Base-by-base conservation (phyloP, 2,329 filamentous ascomycete species). In the Ophiocordyceps sinensis region DNA sequence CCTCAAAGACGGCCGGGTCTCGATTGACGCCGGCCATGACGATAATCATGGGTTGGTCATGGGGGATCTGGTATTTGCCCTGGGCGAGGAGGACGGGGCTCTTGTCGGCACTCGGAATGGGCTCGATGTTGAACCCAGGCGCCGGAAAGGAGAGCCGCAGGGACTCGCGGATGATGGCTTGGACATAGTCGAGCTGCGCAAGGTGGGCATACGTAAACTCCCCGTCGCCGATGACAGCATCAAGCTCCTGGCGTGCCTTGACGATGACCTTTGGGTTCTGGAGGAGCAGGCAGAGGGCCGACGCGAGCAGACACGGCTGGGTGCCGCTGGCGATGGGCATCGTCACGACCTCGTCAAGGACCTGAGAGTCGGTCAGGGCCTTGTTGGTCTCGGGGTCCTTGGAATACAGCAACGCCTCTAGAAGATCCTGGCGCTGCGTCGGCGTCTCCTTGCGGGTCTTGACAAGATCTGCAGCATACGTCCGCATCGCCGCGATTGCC, bases 291-390 rank as follows among this genome's bases (percentile, higher is more conserved):
- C 70, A 68, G 44, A 77, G 67, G 9, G 62, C 58, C 8, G 58
- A 62, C 45, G 57, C 62, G 45, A 71, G 51, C 50, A 62, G 58
- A 44, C 64, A 67, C 2, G 67, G 67, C 4, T 67, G 63, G 0
- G 68, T 72, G 52, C 62, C 66, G 54, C 63, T 68, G 3, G 70
- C 74, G 40, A 77, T 77, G 36, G 81, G 70, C 64, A 84, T 81
- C 3, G 72, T 71, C 41, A 82, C 73, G 48, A 85, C 76, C 54
- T 85, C 79, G 56, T 82, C 76, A 37, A 80, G 67, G 39, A 82
- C 69, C 44, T 74, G 72, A 9, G 71, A 70, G 4, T 82, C 71
- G 5, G 61, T 68, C 47, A 85, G 63, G 3, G 59, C 59, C 44
- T 68, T 63, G 26, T 73, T 75, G 0, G 78, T 82, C 51, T 79